Base-by-base conservation (phyloP, 805 yeast species). In the Pichia sporocuriosa region DNA sequence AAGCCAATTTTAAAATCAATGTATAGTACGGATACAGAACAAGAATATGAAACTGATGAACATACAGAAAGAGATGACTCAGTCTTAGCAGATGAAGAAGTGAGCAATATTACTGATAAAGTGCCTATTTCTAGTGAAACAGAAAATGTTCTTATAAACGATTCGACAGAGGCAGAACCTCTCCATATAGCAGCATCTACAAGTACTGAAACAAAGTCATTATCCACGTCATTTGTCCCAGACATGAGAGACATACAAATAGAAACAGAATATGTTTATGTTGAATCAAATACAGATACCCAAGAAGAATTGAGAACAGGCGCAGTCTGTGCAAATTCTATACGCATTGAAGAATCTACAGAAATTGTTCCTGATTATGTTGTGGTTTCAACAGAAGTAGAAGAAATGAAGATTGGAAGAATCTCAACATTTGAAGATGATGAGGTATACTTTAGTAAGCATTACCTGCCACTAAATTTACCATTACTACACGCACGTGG, bases 381-480 rank as follows among this genome's bases (percentile, higher is more conserved):
- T 3, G 15, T 22, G 4, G 31, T 32, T 5, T 19, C 39, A 6
- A 40, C 47, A 6, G 43, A 44, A 4, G 9, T 33, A 15, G 32
- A 31, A 16, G 19, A 39, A n/a, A 31, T 34, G 39, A 24, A 10
- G 5, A 2, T 24, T 11, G 31, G 20, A 3, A 16, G 15, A 10
- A 25, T n/a, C 2, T 23, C 40, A 3, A 17, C 28, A 8, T 52
- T 53, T 41, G 58, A 53, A 39, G 49, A 47, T 32, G 63, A 59
- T 21, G 62, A 57, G 27, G 42, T 54, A 15, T 49, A 54, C 15
- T 35, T 49, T 15, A 59, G 63, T 37, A 35, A 49, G 21, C 26
- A 32, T 11, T 39, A 46, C 17, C 24, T 46, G 7, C 65, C 65
- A 1, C 24, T 29, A 20, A 4, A 43, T 2, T 52, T 59, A 28